Percentiles rank a stretch among this genome's conserved stretches.
These are phyloP conservation scores for Posidonia oceanica DNA, from an alignment of 116 monocot genomes.

Conservation along the genomic window DNA sequence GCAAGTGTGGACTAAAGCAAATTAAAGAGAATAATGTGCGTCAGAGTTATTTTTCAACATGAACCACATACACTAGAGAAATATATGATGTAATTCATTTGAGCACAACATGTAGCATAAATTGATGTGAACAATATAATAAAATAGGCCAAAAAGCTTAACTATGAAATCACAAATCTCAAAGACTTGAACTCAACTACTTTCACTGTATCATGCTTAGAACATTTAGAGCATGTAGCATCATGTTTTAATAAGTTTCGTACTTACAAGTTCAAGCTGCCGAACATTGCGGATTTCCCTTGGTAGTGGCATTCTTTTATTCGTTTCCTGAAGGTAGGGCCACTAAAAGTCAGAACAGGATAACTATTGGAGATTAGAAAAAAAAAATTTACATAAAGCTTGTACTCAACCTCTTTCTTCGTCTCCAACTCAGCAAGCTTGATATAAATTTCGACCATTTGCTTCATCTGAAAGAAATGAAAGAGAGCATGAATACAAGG, in stretches of 20 bases:
- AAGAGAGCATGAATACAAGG: neutral
- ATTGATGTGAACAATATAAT: no score
- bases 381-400: neutral
- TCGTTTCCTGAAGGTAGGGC: conserved; percentile 53
- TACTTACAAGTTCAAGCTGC: conserved; percentile 91
- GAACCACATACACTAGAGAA: no score
- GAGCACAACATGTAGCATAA: no score
- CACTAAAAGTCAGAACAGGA: neutral
- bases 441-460: conserved; percentile 94
- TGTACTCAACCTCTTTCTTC: conserved; percentile 64
- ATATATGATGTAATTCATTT: no score
- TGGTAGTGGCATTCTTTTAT: conserved; percentile 69
- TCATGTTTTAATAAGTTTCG: neutral
- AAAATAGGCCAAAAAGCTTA: no score
- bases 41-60: no score
- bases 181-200: no score
- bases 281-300: conserved; percentile 75
- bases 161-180: no score
- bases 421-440: conserved; percentile 96
- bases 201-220: no score
- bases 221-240: no score
- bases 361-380: neutral
- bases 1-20: no score
- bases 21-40: no score
- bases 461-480: conserved; percentile 60